Evolutionary conservation across 768 basidiomycete species (phyloP), one percentile per base, ranked within the genome.

Genomic region (Arthromyces matolae): DNA sequence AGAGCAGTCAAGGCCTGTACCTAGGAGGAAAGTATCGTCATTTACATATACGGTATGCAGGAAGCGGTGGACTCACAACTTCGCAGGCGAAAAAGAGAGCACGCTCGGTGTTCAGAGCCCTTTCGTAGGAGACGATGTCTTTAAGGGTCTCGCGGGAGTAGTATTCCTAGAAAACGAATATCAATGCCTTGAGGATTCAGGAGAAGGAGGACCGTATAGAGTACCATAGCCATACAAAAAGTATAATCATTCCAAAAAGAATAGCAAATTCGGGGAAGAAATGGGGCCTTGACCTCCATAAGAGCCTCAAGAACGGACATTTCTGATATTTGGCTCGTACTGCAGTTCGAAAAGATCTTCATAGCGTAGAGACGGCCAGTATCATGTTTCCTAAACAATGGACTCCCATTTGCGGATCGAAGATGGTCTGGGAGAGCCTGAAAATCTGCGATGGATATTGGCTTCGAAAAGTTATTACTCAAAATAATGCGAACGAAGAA

Each of bases 61-160:
- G 3, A 10, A 8, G 4, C 23, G 3, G 31, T 20, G 14, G 28
- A 55, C 73, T 50, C 42, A 80, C 79, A 25, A 81, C 58, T 59
- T 82, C 79, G 25, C 71, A 68, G 5, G 75, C 73, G 52, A 74
- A 77, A 39, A 76, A 69, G 14, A 63, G 57, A 1, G 70, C 69
- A 12, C 68, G 65, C 4, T 68, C 60, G 5, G 67, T 58, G 8
- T 58, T 53, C 7, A 80, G 47, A 1, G 65, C 52, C 0, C 72
- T 76, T 36, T 67, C 51, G 2, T 53, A 57, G 18, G 53, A 49
- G 16, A 77, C 51, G 16, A 66, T 55, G 10, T 66, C 60, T 14
- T 59, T 36, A 3, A 77, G 53, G 38, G 53, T 63, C 13, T 64
- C 64, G 28, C 59, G 52, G 18, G 61, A 64, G 52, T 62, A 66